Conservation (phyloP, 202 grass and related monocot species). For the Digitaria exilis region DNA sequence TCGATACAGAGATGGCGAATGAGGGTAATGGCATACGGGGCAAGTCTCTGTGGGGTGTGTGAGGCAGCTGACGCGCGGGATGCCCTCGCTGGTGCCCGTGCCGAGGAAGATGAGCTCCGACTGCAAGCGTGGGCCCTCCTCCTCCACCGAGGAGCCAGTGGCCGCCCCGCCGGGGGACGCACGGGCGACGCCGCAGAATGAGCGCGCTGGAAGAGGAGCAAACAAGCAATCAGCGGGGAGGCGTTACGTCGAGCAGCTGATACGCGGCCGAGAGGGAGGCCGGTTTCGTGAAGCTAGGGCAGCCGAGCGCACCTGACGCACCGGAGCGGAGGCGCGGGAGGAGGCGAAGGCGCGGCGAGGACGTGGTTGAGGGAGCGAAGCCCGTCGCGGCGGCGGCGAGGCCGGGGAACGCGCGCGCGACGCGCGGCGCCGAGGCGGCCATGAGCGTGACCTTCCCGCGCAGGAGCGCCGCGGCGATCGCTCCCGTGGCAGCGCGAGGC, state of each 20-base stretch:
- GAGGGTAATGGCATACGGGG: slow-evolving; percentile 39
- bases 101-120: slow-evolving; percentile 95
- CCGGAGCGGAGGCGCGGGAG: slow-evolving; percentile 21
- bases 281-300: background rate
- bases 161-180: background rate
- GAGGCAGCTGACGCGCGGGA: slow-evolving; percentile 92
- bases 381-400: background rate
- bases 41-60: slow-evolving; percentile 73
- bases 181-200: slow-evolving; percentile 15
- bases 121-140: slow-evolving; percentile 2
- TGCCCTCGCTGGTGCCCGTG: slow-evolving; percentile 92
- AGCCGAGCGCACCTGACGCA: background rate
- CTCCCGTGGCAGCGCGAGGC: slow-evolving; percentile 23
- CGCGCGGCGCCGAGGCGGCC: slow-evolving; percentile 23
- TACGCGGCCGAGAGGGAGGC: background rate
- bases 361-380: slow-evolving; percentile 19
- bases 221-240: background rate
- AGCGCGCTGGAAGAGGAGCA: slow-evolving; percentile 29
- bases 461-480: slow-evolving; percentile 43
- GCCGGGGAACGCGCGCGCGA: background rate
- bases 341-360: background rate
- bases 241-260: slow-evolving; percentile 46
- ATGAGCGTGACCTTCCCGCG: slow-evolving; percentile 33
- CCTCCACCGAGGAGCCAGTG: background rate
- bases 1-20: background rate